These are phyloP conservation scores for Leptodermis oblonga DNA, from an alignment of 257 asterid species.

Conservation along the genomic window DNA sequence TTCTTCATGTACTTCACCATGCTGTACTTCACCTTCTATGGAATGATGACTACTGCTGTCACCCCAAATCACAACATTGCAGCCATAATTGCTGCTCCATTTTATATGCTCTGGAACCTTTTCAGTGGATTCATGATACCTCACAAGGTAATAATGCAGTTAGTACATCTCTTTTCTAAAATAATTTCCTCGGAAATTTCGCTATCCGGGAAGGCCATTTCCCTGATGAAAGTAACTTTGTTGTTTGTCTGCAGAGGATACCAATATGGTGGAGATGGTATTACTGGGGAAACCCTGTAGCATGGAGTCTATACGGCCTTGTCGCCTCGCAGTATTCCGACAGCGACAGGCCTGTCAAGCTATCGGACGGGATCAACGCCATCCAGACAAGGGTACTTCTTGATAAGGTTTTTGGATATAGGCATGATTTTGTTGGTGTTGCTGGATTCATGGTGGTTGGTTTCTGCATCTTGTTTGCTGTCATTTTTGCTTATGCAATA, in stretches of 20 bases:
- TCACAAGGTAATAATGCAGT: conserved; percentile 68
- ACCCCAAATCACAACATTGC: conserved; percentile 94
- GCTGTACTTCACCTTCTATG: conserved; percentile 84
- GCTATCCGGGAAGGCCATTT: not conserved
- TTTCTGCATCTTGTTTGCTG: conserved; percentile 61
- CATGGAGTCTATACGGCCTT: conserved; percentile 90
- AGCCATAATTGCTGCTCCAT: conserved; percentile 82
- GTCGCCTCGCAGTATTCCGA: conserved; percentile 75
- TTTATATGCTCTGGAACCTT: conserved; percentile 96
- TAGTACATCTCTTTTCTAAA: not conserved
- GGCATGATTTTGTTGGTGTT: conserved; percentile 64
- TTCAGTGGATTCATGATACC: conserved; percentile 96
- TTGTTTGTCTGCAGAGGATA: conserved; percentile 48
- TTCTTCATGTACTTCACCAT: conserved; percentile 78
- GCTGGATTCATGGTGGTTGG: conserved; percentile 78
- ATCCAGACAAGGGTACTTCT: conserved; percentile 43
- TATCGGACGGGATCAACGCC: conserved; percentile 53
- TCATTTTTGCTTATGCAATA: conserved; percentile 75
- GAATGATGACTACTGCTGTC: conserved; percentile 97
- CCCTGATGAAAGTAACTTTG: not conserved
- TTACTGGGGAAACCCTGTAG: conserved; percentile 94
- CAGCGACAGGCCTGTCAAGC: conserved; percentile 44
- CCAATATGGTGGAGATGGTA: conserved; percentile 99
- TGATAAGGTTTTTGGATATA: conserved; percentile 61
- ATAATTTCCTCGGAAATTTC: not conserved